Evolutionary conservation across 116 monocot genomes (phyloP).

Genomic region (Iris pallida): DNA sequence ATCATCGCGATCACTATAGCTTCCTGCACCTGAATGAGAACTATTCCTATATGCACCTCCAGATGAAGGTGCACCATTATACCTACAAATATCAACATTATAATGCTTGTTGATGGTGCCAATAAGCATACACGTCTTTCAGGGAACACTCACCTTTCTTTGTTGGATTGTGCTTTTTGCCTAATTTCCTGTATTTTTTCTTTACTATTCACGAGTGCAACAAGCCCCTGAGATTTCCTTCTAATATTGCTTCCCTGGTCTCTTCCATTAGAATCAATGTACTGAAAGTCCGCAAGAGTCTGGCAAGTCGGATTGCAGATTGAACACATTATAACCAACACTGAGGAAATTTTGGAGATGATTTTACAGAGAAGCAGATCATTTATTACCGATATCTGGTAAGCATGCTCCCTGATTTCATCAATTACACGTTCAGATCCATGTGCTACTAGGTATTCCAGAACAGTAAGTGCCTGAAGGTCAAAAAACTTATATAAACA

Average conservation of each 20-base stretch:
- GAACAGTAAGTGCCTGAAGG: constrained; percentile 38
- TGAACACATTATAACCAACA: too few species aligned
- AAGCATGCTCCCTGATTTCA: constrained; percentile 45
- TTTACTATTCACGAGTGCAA: constrained; percentile 77
- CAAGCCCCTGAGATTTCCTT: constrained; percentile 83
- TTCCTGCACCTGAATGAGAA: constrained; percentile 38
- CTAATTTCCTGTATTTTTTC: constrained; percentile 77
- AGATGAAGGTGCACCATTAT: constrained; percentile 29
- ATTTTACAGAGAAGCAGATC: neutral
- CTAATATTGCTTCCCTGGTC: constrained; percentile 91
- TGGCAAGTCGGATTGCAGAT: constrained; percentile 15
- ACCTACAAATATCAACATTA: constrained; percentile 25
- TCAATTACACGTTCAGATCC: constrained; percentile 53
- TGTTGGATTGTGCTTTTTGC: constrained; percentile 61
- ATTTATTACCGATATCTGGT: constrained; percentile 39
- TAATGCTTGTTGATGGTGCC: neutral
- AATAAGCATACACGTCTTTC: neutral
- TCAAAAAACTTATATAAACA: constrained; percentile 12
- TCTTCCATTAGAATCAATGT: constrained; percentile 79
- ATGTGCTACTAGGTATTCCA: constrained; percentile 48
- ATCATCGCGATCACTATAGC: constrained; percentile 56
- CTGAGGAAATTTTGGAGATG: neutral
- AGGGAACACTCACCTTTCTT: constrained; percentile 59
- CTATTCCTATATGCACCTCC: constrained; percentile 44
- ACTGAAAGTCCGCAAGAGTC: constrained; percentile 85